Base-by-base conservation (phyloP, 1,284 basidiomycete species). In the Trichosporon sp. region DNA sequence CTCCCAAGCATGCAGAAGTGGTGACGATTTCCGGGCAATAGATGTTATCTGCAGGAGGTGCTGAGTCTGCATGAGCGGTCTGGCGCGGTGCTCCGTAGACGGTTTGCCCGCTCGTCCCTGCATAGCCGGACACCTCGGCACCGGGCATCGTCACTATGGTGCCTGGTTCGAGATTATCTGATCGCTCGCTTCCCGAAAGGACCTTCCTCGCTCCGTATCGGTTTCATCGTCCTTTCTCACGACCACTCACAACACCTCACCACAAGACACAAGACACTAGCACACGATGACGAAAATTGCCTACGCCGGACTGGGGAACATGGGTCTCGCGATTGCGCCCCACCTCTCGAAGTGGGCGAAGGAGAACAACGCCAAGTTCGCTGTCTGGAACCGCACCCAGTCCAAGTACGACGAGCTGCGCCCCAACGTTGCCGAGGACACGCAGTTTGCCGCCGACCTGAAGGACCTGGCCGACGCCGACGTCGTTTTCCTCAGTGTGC, bases 301-400 rank as follows among this genome's bases (percentile, higher is more conserved):
- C 2, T 77, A 71, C 63, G 64, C 70, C 44, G 75, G 74, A 23
- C 71, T 77, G 19, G 74, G 74, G n/a, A 68, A 69, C 54, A 73
- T 77, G 66, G 75, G 75, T 56, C 34, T 65, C 8, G 66, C 65
- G 54, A 74, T 76, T 59, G 63, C 70, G 13, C 61, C 56, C 23
- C 72, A 73, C 67, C 69, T 77, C 14, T 70, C 65, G 2, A 59
- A 58, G 32, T 68, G 71, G 60, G 71, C 72, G 7, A 25, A 49
- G 3, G 57, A 64, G 19, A 61, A 69, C 56, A 27, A 54, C 56
- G 29, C 31, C 19, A 29, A 66, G 21, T 58, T 74, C 3, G 64
- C 57, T 7, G 62, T 76, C 25, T 77, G 73, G 73, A 77, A 77
- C 64, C 65, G 75, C 13, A 69, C 70, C 4, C 46, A 62, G 23